Percentiles rank a stretch among this genome's conserved stretches.
phyloP scores from a whole-genome alignment of 208 protist species.

The Trypanosoma lewisi region DNA sequence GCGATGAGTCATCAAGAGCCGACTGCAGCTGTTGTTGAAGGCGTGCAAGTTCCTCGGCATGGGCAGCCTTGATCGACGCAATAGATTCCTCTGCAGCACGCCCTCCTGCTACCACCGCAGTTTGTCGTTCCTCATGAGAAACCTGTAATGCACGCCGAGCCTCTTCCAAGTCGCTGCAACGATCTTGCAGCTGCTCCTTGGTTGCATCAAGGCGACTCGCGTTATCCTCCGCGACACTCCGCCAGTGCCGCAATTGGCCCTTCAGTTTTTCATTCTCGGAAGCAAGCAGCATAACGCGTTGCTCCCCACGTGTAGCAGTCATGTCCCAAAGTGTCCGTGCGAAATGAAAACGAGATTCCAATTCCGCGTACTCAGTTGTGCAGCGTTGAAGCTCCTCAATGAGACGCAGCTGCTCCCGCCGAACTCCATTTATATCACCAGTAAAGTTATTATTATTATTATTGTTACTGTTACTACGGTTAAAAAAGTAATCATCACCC shows the following conservation, averaged over 20 bases:
- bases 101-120: conserved; percentile 7
- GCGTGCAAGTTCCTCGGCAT: conserved; percentile 10
- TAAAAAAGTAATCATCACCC: conserved; percentile 1
- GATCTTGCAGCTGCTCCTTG: conserved; percentile 12
- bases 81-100: conserved; percentile 17
- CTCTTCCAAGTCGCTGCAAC: conserved; percentile 7
- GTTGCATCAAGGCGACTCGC: neutral
- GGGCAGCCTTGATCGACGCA: conserved; percentile 12
- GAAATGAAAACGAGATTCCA: conserved; percentile 35
- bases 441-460: neutral
- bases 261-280: conserved; percentile 40
- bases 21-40: conserved; percentile 18
- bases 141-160: conserved; percentile 26
- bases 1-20: conserved; percentile 18
- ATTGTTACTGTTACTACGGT: neutral
- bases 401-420: conserved; percentile 59
- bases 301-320: conserved; percentile 31
- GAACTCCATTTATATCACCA: conserved; percentile 6
- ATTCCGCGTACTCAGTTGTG: conserved; percentile 32
- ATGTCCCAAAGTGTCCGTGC: conserved; percentile 31
- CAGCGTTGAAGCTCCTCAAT: conserved; percentile 41
- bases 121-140: neutral
- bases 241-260: conserved; percentile 36
- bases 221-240: conserved; percentile 26
- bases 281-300: conserved; percentile 29